Base-by-base conservation (phyloP, 2,329 filamentous ascomycete species). In the Pleurostoma richardsiae region DNA sequence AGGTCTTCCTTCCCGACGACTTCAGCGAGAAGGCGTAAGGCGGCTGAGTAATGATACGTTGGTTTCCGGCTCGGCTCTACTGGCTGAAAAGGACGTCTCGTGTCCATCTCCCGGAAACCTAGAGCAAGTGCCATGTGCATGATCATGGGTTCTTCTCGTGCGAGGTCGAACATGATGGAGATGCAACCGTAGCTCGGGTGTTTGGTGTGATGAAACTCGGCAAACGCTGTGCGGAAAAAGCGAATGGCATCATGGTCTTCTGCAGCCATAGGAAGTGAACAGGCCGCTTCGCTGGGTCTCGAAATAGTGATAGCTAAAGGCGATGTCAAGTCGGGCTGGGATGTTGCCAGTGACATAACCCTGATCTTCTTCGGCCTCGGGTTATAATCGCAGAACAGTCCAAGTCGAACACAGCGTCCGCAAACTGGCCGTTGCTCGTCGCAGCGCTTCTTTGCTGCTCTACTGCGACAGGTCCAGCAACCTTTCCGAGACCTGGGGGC, bases 81-180 rank as follows among this genome's bases (percentile, higher is more conserved):
- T 33, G 43, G 29, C 44, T 10, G 42, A 38, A 28, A 33, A 44
- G n/a, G 33, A 36, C 53, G 56, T 29, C 54, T 58, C 36, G 57
- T 60, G 30, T 59, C 58, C 40, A 64, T 56, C 40, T 63, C 63
- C 45, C 59, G 56, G 6, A 56, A 52, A 4, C 62, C 61, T 3
- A 68, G 53, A 1, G 64, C 61, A 5, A 67, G 49, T 3, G 66
- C 51, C 52, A 65, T 63, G 43, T 63, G 63, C 65, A 68, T 67
- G 26, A 65, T 59, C 51, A 66, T 61, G 3, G 61, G 53, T 11
- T 65, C 59, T 7, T 55, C 50, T 42, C 59, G 51, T 2, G 64
- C 64, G 19, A 65, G 52, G 19, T 52, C 49, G 45, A 67, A 66
- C 49, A 68, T 63, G 48, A 67, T 60, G 29, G 63, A 62, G 40